phyloP scores from a whole-genome alignment of 805 yeast species.

The Tetrapisispora arboricola region DNA sequence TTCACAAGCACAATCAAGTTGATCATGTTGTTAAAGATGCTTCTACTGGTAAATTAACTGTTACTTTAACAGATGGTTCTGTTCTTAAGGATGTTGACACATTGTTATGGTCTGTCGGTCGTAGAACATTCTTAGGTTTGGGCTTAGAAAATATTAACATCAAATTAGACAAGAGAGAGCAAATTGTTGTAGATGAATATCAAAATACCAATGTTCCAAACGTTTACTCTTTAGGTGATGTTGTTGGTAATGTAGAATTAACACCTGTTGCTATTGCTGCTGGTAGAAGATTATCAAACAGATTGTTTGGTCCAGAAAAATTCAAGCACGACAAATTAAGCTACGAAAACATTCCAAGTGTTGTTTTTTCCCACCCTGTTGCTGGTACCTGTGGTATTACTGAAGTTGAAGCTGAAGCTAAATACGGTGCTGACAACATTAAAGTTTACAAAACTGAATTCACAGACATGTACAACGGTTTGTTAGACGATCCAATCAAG shows the following conservation, averaged over 20 bases:
- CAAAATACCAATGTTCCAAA: slow-evolving; percentile 68
- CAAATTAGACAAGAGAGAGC: slow-evolving; percentile 46
- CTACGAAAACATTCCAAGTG: slow-evolving; percentile 82
- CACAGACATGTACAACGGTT: slow-evolving; percentile 88
- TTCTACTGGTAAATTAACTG: slow-evolving; percentile 40
- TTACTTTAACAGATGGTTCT: slow-evolving; percentile 34
- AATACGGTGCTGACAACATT: slow-evolving; percentile 71
- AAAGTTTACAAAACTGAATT: slow-evolving; percentile 77
- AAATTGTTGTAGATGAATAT: slow-evolving; percentile 74
- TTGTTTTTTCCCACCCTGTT: slow-evolving; percentile 96
- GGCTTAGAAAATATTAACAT: slow-evolving; percentile 73
- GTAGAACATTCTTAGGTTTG: slow-evolving; percentile 64
- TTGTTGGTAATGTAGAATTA: slow-evolving; percentile 82
- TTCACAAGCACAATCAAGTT: slow-evolving; percentile 59
- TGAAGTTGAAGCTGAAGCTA: slow-evolving; percentile 63
- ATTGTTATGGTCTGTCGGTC: slow-evolving; percentile 90
- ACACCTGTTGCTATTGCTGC: slow-evolving; percentile 99
- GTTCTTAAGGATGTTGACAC: slow-evolving; percentile 65
- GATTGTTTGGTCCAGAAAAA: slow-evolving; percentile 73
- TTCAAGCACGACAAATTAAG: slow-evolving; percentile 74
- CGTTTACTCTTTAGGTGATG: slow-evolving; percentile 87
- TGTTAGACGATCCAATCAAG: slow-evolving; percentile 51
- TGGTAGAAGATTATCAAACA: slow-evolving; percentile 85
- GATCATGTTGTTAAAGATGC: slow-evolving; percentile 36
- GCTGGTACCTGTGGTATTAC: slow-evolving; percentile 88